Conservation (phyloP, 768 basidiomycete species). For the Termitomyces sp. region DNA sequence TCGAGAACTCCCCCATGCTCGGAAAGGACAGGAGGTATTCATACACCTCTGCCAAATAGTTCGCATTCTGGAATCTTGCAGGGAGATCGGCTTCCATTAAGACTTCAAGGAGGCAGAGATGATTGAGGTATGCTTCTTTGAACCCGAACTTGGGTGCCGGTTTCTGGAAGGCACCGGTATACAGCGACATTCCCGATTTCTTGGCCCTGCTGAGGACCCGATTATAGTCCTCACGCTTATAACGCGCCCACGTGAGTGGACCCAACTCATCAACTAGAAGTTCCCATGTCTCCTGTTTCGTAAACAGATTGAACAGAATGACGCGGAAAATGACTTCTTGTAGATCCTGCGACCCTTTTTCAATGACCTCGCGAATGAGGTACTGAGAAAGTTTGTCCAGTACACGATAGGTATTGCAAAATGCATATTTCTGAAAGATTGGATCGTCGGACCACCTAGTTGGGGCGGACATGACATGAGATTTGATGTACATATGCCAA, state of each 20-base stretch:
- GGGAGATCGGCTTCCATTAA: conserved; percentile 56
- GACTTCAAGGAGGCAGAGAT: conserved; percentile 53
- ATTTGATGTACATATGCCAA: conserved; percentile 3
- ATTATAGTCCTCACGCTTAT: conserved; percentile 46
- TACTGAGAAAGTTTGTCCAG: conserved; percentile 68
- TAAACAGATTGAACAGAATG: conserved; percentile 65
- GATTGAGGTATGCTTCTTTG: conserved; percentile 46
- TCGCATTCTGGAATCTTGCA: conserved; percentile 37
- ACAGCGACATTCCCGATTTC: conserved; percentile 38
- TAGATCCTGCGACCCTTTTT: conserved; percentile 55
- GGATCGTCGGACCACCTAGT: conserved; percentile 64
- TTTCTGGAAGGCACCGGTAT: conserved; percentile 67
- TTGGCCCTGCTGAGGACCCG: conserved; percentile 41
- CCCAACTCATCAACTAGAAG: conserved; percentile 46
- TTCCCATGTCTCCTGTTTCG: conserved; percentile 69
- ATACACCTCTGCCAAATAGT: conserved; percentile 58
- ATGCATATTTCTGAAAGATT: conserved; percentile 48
- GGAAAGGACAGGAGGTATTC: conserved; percentile 54
- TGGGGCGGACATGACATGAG: conserved; percentile 1
- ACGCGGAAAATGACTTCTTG: conserved; percentile 69
- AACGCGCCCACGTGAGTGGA: conserved; percentile 55
- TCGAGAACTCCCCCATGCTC: conserved; percentile 69
- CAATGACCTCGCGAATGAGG: conserved; percentile 61
- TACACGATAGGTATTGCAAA: conserved; percentile 74
- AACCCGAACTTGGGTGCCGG: conserved; percentile 55